These are phyloP conservation scores for Lepiota subincarnata DNA, from an alignment of 768 basidiomycete species.

Conservation along the genomic window DNA sequence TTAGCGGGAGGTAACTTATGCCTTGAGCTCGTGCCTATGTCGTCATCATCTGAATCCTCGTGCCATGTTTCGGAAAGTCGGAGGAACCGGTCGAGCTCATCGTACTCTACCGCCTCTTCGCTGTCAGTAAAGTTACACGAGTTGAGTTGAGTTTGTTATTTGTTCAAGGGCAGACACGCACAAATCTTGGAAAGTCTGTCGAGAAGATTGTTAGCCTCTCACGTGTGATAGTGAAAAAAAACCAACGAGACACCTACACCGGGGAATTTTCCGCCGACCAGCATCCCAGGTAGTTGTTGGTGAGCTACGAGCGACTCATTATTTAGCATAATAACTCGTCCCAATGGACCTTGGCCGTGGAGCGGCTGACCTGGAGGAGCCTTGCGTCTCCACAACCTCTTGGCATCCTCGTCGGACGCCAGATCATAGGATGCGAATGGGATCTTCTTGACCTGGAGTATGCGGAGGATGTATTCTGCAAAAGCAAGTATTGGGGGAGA, in stretches of 20 bases:
- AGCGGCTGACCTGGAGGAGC: slow-evolving; percentile 54
- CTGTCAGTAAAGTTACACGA: slow-evolving; percentile 35
- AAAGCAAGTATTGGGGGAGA: neutral
- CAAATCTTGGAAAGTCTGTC: slow-evolving; percentile 71
- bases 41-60: slow-evolving; percentile 45
- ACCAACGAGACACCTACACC: slow-evolving; percentile 51
- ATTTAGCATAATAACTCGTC: neutral
- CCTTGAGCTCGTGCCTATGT: neutral
- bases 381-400: slow-evolving; percentile 76
- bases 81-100: slow-evolving; percentile 66
- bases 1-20: slow-evolving; percentile 48
- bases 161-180: slow-evolving; percentile 30
- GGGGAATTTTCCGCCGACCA: slow-evolving; percentile 71
- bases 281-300: slow-evolving; percentile 79
- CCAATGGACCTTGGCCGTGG: slow-evolving; percentile 9
- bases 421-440: slow-evolving; percentile 79
- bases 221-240: neutral
- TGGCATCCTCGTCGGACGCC: slow-evolving; percentile 80
- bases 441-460: slow-evolving; percentile 83
- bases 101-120: slow-evolving; percentile 82
- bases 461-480: slow-evolving; percentile 76
- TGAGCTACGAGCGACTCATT: slow-evolving; percentile 47
- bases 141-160: slow-evolving; percentile 7
- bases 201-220: neutral
- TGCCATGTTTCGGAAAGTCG: slow-evolving; percentile 71